These are phyloP conservation scores for Floccularia luteovirens DNA, from an alignment of 768 basidiomycete species.

Conservation along the genomic window DNA sequence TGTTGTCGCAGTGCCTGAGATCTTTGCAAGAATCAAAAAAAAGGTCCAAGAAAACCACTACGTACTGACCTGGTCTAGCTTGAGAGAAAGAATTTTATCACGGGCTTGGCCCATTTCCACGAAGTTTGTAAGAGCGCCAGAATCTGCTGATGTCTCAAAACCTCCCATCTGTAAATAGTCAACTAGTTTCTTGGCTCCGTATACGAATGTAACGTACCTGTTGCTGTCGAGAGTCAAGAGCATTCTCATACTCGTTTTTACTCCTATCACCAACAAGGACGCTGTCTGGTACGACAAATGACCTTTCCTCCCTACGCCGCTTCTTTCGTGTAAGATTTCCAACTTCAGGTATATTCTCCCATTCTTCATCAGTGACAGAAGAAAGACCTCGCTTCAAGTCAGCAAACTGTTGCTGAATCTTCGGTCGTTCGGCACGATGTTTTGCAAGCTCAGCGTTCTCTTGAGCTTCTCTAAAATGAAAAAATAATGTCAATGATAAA, in stretches of 20 bases:
- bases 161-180: slow-evolving; percentile 44
- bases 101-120: slow-evolving; percentile 96
- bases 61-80: slow-evolving; percentile 76
- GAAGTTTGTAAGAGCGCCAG: slow-evolving; percentile 83
- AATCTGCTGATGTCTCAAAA: slow-evolving; percentile 74
- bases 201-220: slow-evolving; percentile 35
- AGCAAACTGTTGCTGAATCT: slow-evolving; percentile 92
- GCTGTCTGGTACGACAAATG: slow-evolving; percentile 90
- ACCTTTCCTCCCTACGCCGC: slow-evolving; percentile 75
- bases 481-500: slow-evolving; percentile 18
- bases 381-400: slow-evolving; percentile 90
- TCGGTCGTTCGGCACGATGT: slow-evolving; percentile 82
- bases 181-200: slow-evolving; percentile 1
- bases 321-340: slow-evolving; percentile 93
- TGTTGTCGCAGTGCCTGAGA: slow-evolving; percentile 61
- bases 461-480: slow-evolving; percentile 53
- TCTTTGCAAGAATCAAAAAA: slow-evolving; percentile 23
- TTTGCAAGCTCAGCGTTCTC: slow-evolving; percentile 71
- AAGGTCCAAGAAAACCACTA: not conserved
- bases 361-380: slow-evolving; percentile 83
- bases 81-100: slow-evolving; percentile 88
- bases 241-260: slow-evolving; percentile 70
- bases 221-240: slow-evolving; percentile 72
- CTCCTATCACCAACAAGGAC: slow-evolving; percentile 80
- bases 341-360: slow-evolving; percentile 94